phyloP scores from a whole-genome alignment of 106 monocot genomes.

The Acorus gramineus region DNA sequence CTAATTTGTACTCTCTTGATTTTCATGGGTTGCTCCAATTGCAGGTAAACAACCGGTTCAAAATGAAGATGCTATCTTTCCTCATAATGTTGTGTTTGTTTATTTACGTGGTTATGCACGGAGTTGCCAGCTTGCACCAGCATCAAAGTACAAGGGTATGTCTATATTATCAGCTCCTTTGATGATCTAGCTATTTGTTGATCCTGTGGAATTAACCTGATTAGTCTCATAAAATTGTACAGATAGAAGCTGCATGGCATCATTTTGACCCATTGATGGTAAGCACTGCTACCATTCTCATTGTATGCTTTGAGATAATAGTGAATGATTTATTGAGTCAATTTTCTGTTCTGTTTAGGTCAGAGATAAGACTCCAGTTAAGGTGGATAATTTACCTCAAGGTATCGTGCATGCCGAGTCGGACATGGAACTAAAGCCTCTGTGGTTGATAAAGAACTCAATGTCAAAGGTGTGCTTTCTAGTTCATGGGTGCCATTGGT shows the following conservation, averaged over 20 bases:
- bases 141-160: no score
- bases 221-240: background rate
- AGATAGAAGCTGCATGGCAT: constrained; percentile 46
- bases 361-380: constrained; percentile 8
- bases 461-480: constrained; percentile 27
- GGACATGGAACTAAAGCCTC: constrained; percentile 75
- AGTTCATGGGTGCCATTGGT: background rate
- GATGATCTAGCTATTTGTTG: no score
- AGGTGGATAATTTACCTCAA: constrained; percentile 51
- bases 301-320: no score
- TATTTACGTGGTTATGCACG: no score
- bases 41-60: no score
- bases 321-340: background rate
- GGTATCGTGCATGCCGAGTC: constrained; percentile 59
- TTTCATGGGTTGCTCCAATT: no score
- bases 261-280: constrained; percentile 59
- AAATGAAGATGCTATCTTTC: no score
- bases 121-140: no score
- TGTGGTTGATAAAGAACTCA: constrained; percentile 37
- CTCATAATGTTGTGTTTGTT: no score
- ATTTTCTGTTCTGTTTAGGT: constrained; percentile 18
- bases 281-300: constrained; percentile 2
- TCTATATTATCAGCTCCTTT: no score
- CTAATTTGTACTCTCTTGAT: no score
- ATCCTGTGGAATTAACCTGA: no score